A percentile compares a stretch with the other conserved stretches of the same genome.
Evolutionary conservation across 2,329 filamentous ascomycete species (phyloP).

Genomic region (Colletotrichum spaethianum): DNA sequence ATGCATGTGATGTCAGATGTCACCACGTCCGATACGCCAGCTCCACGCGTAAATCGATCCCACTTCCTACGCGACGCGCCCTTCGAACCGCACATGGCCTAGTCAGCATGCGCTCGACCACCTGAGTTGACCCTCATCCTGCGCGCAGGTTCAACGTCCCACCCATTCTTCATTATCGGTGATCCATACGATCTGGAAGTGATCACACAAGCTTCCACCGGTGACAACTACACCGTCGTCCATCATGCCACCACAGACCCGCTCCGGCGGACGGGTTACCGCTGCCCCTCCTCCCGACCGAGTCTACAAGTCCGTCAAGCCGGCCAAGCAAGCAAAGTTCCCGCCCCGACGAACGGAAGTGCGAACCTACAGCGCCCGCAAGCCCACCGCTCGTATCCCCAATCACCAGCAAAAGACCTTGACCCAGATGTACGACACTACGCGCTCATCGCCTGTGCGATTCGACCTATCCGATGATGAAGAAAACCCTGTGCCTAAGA

Average conservation of each 20-base stretch:
- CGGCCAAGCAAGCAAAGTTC: slow-evolving; percentile 57
- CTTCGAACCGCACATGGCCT: slow-evolving; percentile 23
- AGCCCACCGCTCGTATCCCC: slow-evolving; percentile 31
- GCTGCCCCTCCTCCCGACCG: slow-evolving; percentile 49
- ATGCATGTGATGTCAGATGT: slow-evolving; percentile 36
- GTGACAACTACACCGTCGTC: not conserved
- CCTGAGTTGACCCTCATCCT: not conserved
- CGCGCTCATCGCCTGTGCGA: slow-evolving; percentile 45
- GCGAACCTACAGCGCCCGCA: slow-evolving; percentile 51
- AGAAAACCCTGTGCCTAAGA: slow-evolving; percentile 34
- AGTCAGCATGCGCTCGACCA: slow-evolving; percentile 20
- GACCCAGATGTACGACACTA: slow-evolving; percentile 58
- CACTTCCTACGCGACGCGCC: slow-evolving; percentile 35
- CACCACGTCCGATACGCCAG: slow-evolving; percentile 17
- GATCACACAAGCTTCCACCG: not conserved
- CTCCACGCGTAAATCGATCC: slow-evolving; percentile 37
- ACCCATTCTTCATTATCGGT: not conserved
- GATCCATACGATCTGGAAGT: slow-evolving; percentile 1
- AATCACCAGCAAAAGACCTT: slow-evolving; percentile 55
- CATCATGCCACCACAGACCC: slow-evolving; percentile 55
- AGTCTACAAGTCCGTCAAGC: slow-evolving; percentile 55
- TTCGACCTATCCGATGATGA: slow-evolving; percentile 46
- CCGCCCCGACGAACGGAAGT: slow-evolving; percentile 52
- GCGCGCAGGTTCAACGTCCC: not conserved
- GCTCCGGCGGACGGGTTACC: slow-evolving; percentile 52